Evolutionary conservation across 495 filamentous ascomycete genomes (phyloP).

Genomic region (Xylaria bambusicola): DNA sequence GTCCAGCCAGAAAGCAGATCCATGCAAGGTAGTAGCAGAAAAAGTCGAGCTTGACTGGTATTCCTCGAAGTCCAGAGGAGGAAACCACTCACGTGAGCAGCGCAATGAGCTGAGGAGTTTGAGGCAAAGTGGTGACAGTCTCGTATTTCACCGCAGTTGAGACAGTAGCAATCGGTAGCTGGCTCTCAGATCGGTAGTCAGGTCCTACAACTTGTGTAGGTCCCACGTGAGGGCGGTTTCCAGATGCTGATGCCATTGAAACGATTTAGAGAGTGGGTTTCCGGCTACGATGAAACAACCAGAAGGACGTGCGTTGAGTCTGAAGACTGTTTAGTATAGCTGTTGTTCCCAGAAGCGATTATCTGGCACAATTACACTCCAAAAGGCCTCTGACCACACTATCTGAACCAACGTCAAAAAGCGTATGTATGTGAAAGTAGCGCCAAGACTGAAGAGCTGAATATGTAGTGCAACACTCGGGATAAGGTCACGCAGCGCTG

Average conservation of each 20-base stretch:
- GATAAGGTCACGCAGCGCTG: not conserved
- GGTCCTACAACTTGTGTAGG: slow-evolving; percentile 77
- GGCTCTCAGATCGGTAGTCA: slow-evolving; percentile 69
- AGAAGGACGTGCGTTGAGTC: not conserved
- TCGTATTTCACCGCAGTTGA: slow-evolving; percentile 79
- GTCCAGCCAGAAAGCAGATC: not conserved
- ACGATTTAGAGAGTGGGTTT: not conserved
- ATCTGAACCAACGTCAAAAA: not conserved
- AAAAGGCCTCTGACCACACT: not conserved
- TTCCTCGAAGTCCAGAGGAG: slow-evolving; percentile 13
- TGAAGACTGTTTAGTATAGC: not conserved
- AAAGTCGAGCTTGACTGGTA: not conserved
- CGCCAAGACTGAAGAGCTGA: not conserved
- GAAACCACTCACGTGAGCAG: slow-evolving; percentile 81
- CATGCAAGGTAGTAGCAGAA: not conserved
- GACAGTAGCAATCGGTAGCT: slow-evolving; percentile 88
- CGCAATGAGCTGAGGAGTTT: slow-evolving; percentile 95
- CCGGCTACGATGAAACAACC: not conserved
- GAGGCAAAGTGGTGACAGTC: slow-evolving; percentile 86
- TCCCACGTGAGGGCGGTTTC: slow-evolving; percentile 40
- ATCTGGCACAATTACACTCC: not conserved
- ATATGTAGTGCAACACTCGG: not conserved
- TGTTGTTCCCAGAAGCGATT: not conserved
- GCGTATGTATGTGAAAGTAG: not conserved
- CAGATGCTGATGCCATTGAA: slow-evolving; percentile 20